phyloP scores from a whole-genome alignment of 176 grass and related monocot species.

The Musa troglodytarum region DNA sequence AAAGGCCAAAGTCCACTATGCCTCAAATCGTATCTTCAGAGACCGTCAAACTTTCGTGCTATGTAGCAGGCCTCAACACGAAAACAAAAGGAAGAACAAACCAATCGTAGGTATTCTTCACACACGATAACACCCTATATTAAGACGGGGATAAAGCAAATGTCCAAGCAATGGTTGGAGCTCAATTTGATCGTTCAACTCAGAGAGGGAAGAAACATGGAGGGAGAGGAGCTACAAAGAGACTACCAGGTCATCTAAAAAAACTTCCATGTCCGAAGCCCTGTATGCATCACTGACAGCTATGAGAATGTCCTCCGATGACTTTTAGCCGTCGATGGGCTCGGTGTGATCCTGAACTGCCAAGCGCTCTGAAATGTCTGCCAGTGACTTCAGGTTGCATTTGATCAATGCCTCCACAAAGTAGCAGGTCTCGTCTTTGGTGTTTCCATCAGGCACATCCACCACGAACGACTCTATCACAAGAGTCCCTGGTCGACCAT shows the following conservation, averaged over 20 bases:
- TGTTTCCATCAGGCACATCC: slow-evolving; percentile 15
- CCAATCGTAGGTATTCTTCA: neutral
- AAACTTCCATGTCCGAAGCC: too few species aligned
- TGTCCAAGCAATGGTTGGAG: too few species aligned
- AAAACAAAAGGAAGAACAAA: neutral
- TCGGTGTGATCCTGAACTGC: neutral
- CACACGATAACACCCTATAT: neutral
- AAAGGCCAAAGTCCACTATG: too few species aligned
- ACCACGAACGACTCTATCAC: slow-evolving; percentile 12
- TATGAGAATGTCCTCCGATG: too few species aligned
- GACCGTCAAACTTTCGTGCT: neutral
- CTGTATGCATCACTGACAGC: too few species aligned
- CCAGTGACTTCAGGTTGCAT: slow-evolving; percentile 16
- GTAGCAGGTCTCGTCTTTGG: slow-evolving; percentile 8
- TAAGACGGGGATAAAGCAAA: too few species aligned
- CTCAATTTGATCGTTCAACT: too few species aligned
- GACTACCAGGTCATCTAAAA: too few species aligned
- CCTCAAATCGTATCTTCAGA: too few species aligned
- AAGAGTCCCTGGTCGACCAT: slow-evolving; percentile 6
- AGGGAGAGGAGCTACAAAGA: too few species aligned
- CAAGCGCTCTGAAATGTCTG: slow-evolving; percentile 3
- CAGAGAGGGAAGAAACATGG: too few species aligned
- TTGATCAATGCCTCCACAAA: slow-evolving; percentile 12
- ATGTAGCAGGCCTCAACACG: neutral
- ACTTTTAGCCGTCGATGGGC: neutral